phyloP scores from a whole-genome alignment of 176 grass and related monocot genomes.

The Zoysia japonica region DNA sequence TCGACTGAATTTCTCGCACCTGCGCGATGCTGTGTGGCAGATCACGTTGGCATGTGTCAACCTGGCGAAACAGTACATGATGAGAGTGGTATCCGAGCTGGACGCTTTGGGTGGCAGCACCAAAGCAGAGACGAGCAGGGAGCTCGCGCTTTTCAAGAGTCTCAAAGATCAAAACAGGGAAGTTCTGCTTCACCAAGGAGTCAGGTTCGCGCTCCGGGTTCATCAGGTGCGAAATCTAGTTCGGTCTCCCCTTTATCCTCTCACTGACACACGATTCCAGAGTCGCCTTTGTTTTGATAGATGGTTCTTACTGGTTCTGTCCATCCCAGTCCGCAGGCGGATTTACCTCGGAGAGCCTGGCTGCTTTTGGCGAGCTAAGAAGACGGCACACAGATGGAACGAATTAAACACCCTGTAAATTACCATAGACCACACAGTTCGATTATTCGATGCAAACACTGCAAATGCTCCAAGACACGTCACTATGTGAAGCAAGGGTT shows the following conservation, averaged over 20 bases:
- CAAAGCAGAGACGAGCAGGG: background rate
- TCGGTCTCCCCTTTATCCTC: background rate
- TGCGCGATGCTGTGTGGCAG: slow-evolving; percentile 25
- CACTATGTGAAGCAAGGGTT: background rate
- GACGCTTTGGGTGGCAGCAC: slow-evolving; percentile 40
- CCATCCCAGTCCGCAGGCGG: slow-evolving; percentile 54
- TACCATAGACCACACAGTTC: background rate
- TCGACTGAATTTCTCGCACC: background rate
- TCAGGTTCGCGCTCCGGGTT: slow-evolving; percentile 70
- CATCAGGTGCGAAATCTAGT: slow-evolving; percentile 50
- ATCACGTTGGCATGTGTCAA: slow-evolving; percentile 74
- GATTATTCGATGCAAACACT: background rate
- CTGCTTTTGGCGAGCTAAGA: slow-evolving; percentile 61
- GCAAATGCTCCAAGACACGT: background rate
- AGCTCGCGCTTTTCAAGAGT: background rate
- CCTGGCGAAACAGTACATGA: slow-evolving; percentile 68
- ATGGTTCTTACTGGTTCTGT: background rate
- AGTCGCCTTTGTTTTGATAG: background rate
- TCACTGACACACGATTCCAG: background rate
- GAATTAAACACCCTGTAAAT: background rate
- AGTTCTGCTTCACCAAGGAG: slow-evolving; percentile 69
- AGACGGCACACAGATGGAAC: slow-evolving; percentile 25
- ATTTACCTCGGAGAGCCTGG: slow-evolving; percentile 57
- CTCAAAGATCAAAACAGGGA: slow-evolving; percentile 62
- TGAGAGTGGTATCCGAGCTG: slow-evolving; percentile 56